Base-by-base conservation (phyloP, 208 protist genomes). In the Leishmania amazonensis region DNA sequence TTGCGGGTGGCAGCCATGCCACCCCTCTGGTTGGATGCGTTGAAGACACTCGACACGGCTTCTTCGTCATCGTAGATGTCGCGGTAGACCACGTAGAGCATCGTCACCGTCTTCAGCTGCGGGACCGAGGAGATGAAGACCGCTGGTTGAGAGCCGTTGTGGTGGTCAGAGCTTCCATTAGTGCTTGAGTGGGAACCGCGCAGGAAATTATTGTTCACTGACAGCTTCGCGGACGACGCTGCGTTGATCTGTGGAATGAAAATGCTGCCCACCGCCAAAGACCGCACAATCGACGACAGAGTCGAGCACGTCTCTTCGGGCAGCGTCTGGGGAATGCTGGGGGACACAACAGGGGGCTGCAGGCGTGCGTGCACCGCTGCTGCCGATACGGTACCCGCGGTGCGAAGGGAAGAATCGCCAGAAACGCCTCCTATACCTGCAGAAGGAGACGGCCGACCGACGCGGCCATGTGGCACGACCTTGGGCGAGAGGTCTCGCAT, bases 51-150 rank as follows among this genome's bases (percentile, higher is more conserved):
- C 51, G 24, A 1, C 35, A 40, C 3, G 24, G 49, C 11, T 8
- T 71, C 64, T 19, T 68, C 49, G 24, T 24, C 53, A 45, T 79
- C 81, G 78, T 85, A 85, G 75, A 87, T 86, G 76, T 93, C 88
- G 40, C 90, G 87, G 79, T 87, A 93, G 65, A 87, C 91, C n/a
- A 95, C 67, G 83, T 92, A 95, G 31, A 95, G 87, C 82, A 91
- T 83, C 58, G 91, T 95, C 58, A 95, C 80, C 31, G 87, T 93
- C 81, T 90, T 91, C n/a, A 89, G 79, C 83, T 90, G 87, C 45
- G 91, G 89, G 35, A 85, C 80, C 21, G 81, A 73, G 35, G 40
- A 83, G 51, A 83, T 77, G 73, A 75, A 51, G 45, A 77, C 42
- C 2, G 35, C 21, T 40, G 45, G 21, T 9, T 53, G 40, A 49